Evolutionary conservation across 2,329 filamentous ascomycete genomes (phyloP).

Genomic region (Atkinsonella hypoxylon): DNA sequence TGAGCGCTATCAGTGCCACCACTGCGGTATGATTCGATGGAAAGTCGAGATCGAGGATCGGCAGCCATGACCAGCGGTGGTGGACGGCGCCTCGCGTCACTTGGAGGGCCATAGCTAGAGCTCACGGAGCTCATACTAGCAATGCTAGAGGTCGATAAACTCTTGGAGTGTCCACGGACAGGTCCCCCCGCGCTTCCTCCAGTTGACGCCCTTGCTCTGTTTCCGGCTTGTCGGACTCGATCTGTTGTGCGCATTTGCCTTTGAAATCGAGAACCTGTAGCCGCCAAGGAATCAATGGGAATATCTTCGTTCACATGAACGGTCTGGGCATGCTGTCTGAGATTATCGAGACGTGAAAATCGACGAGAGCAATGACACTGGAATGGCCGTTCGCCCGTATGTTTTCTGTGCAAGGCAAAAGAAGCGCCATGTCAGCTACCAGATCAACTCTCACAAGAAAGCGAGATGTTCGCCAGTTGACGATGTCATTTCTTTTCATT

Average conservation of each 20-base stretch:
- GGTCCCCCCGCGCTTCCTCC: conserved; percentile 60
- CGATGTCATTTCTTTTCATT: too few relatives aligned
- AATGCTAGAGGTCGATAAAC: conserved; percentile 77
- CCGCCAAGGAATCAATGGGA: conserved; percentile 82
- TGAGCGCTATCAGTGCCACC: conserved; percentile 53
- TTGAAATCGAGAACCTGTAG: conserved; percentile 83
- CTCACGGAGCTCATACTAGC: conserved; percentile 54
- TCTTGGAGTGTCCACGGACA: conserved; percentile 71
- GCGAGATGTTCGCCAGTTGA: too few relatives aligned
- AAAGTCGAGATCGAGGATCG: conserved; percentile 54
- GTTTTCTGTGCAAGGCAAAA: conserved; percentile 51
- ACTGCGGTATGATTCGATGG: conserved; percentile 56
- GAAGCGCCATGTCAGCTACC: background rate
- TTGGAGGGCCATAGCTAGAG: conserved; percentile 54
- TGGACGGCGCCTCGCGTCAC: conserved; percentile 60
- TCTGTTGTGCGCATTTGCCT: conserved; percentile 76
- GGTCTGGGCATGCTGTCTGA: conserved; percentile 93
- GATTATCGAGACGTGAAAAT: conserved; percentile 88
- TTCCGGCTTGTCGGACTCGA: conserved; percentile 60
- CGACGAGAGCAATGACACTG: conserved; percentile 89
- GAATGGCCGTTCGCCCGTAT: conserved; percentile 93
- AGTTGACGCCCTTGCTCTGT: conserved; percentile 65
- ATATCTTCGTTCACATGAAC: conserved; percentile 98
- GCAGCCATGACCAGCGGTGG: conserved; percentile 73
- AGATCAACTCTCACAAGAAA: background rate